phyloP scores from a whole-genome alignment of 371 early-diverging fungal genomes.

The Saksenaea vasiformis region DNA sequence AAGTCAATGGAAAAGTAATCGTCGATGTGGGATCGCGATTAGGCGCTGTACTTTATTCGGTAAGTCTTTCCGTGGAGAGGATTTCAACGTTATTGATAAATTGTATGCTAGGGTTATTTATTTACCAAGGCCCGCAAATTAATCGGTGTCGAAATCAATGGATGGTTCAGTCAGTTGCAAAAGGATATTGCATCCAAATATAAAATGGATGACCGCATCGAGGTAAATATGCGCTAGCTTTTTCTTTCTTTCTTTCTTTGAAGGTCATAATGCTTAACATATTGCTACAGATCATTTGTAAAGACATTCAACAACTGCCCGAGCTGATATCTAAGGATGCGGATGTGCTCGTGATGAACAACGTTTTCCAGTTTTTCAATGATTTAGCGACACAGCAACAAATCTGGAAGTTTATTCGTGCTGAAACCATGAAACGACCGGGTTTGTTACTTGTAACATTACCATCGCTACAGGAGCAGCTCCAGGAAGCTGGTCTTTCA shows the following conservation, averaged over 20 bases:
- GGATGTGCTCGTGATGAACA: slow-evolving; percentile 63
- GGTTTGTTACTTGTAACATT: slow-evolving; percentile 57
- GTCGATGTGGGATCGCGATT: slow-evolving; percentile 68
- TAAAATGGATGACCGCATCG: slow-evolving; percentile 56
- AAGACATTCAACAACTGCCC: slow-evolving; percentile 52
- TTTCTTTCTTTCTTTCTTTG: too few relatives aligned
- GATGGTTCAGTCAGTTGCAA: slow-evolving; percentile 62
- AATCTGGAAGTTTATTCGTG: slow-evolving; percentile 61
- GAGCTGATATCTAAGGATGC: slow-evolving; percentile 46
- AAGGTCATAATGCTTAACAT: too few relatives aligned
- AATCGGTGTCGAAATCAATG: slow-evolving; percentile 67
- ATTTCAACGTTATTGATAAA: not conserved
- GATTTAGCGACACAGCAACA: slow-evolving; percentile 53
- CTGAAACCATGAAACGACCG: slow-evolving; percentile 47
- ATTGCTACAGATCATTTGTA: slow-evolving; percentile 45
- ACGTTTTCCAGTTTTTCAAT: slow-evolving; percentile 68
- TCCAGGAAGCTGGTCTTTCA: slow-evolving; percentile 55
- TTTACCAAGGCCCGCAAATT: slow-evolving; percentile 58
- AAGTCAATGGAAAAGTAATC: slow-evolving; percentile 51
- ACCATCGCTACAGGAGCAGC: slow-evolving; percentile 64
- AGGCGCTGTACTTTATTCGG: slow-evolving; percentile 66
- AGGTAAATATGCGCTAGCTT: slow-evolving; percentile 49
- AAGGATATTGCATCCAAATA: slow-evolving; percentile 57
- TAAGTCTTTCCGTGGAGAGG: slow-evolving; percentile 21
- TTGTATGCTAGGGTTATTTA: slow-evolving; percentile 50